Base-by-base conservation (phyloP, 2,329 filamentous ascomycete genomes). In the Neonectria punicea region DNA sequence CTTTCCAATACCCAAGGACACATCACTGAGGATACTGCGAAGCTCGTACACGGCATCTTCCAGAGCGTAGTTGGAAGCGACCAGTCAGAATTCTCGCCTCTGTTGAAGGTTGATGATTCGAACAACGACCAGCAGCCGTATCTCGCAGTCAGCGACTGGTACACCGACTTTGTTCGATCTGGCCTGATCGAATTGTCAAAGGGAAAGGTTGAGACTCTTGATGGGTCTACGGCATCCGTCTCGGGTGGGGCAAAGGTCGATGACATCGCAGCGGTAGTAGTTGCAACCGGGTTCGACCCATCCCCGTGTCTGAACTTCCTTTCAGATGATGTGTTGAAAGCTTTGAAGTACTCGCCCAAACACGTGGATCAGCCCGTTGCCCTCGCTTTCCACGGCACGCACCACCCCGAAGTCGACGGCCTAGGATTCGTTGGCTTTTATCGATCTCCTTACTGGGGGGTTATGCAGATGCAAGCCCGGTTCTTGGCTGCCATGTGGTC, bases 361-460 rank as follows among this genome's bases (percentile, higher is more conserved):
- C 85, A 88, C 65, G 76, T 81, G 16, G 84, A 85, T 53, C 84
- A 90, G n/a, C 89, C 90, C 0, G 76, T 93, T 1, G 86, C 91
- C 0, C 82, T 96, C 1, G 88, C 90, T 22, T 89, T 91, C 54
- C 90, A 92, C 68, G 87, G 87, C 1, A 90, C 89, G 0, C 82
- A 90, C 60, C 87, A 90, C 63, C 84, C 86, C 0, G 80, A 83
- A 0, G 77, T 94, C 0, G 86, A 90, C 0, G 86, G 86, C 6
- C 80, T 96, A 0, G 92, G 92, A 0, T 94, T 96, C 72, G 90
- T 96, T 1, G 93, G 93, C 0, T 93, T 94, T 78, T 97, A 97
- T 74, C 87, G 93, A 66, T 92, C 92, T 0, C 92, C 93, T 0
- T 96, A 93, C 76, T 97, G 93, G 93, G 91, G 91, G 1, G 89